Percentiles rank a stretch among this genome's conserved stretches.
Evolutionary conservation across 495 filamentous ascomycete genomes (phyloP).

Genomic region (Mytilinidion resinicola): DNA sequence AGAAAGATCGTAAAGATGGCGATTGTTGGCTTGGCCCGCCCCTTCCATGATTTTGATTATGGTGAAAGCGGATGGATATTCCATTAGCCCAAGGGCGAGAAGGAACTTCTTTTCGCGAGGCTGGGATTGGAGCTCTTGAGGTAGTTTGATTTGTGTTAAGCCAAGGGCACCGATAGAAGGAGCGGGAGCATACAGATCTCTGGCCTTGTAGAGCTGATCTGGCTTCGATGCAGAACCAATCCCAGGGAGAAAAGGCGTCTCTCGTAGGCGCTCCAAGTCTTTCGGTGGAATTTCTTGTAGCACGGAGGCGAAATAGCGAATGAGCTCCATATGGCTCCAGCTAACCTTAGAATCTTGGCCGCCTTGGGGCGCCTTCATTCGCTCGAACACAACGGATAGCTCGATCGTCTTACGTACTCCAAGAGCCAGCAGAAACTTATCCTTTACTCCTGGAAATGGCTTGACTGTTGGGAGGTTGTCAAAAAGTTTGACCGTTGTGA

Average conservation of each 20-base stretch:
- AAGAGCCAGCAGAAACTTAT: conserved; percentile 75
- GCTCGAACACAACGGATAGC: conserved; percentile 83
- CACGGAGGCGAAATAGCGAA: conserved; percentile 87
- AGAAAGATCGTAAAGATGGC: conserved; percentile 51
- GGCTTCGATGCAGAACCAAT: conserved; percentile 38
- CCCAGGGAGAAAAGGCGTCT: conserved; percentile 78
- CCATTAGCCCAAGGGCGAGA: conserved; percentile 15
- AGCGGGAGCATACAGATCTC: conserved; percentile 80
- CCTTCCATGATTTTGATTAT: conserved; percentile 67
- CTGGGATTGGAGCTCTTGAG: conserved; percentile 12
- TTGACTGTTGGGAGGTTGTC: conserved; percentile 78
- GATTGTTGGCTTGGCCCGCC: conserved; percentile 51
- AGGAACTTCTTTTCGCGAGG: conserved; percentile 17
- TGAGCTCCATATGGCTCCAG: conserved; percentile 90
- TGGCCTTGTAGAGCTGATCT: conserved; percentile 63
- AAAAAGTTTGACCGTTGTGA: conserved; percentile 86
- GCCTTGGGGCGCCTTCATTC: conserved; percentile 56
- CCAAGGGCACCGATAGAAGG: conserved; percentile 59
- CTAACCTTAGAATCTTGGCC: conserved; percentile 37
- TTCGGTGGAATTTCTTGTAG: conserved; percentile 78
- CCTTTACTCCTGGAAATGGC: conserved; percentile 69
- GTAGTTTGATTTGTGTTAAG: conserved; percentile 78
- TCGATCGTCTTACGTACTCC: conserved; percentile 88
- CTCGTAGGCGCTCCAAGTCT: conserved; percentile 72
- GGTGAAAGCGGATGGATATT: conserved; percentile 59